Conservation (phyloP, 164 flowering plant species). For the Aristolochia contorta region DNA sequence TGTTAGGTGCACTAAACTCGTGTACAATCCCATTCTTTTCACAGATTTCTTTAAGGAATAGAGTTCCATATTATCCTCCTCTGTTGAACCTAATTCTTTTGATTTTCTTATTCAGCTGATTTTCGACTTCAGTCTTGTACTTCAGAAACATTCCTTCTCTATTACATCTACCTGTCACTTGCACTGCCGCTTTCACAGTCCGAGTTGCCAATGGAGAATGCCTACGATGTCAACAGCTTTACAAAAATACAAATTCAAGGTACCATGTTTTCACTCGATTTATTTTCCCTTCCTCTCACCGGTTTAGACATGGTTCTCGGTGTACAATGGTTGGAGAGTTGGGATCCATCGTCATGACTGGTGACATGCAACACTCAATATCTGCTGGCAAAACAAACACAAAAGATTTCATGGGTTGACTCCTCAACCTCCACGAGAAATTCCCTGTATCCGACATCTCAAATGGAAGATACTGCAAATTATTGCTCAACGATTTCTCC, state of each 20-base stretch:
- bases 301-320: conserved; percentile 3
- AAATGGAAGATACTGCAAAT: no score
- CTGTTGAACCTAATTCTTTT: no score
- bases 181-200: conserved; percentile 5
- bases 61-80: no score
- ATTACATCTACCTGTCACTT: not conserved
- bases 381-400: not conserved
- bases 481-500: no score
- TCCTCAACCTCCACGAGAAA: not conserved
- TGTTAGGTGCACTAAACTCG: no score
- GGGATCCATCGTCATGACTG: not conserved
- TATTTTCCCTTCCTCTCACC: not conserved
- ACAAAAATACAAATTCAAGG: not conserved
- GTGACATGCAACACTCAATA: not conserved
- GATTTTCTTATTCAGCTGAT: no score
- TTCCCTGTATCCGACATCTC: not conserved
- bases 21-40: no score
- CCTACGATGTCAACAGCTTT: not conserved
- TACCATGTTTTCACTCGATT: not conserved
- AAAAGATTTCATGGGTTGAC: not conserved
- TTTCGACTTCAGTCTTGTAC: no score
- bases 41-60: conserved; percentile 9
- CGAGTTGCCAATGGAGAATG: conserved; percentile 9
- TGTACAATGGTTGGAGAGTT: conserved; percentile 1
- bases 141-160: no score